phyloP scores from a whole-genome alignment of 2,329 filamentous ascomycete species.

The Colletotrichum theobromicola region DNA sequence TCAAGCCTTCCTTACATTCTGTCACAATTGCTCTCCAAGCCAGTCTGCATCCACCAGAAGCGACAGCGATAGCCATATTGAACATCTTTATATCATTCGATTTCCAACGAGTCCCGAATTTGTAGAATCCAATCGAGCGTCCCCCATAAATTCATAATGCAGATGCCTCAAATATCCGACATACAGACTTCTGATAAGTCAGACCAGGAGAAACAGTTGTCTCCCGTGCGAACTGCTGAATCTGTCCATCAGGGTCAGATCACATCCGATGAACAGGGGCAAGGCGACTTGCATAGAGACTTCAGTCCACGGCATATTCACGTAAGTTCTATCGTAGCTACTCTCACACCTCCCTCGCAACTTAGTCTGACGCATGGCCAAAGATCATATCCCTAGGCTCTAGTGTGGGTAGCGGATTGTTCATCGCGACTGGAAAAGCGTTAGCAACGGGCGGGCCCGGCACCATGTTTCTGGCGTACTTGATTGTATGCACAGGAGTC shows the following conservation, averaged over 20 bases:
- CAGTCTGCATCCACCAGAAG: neutral
- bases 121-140: neutral
- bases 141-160: neutral
- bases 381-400: conserved; percentile 31
- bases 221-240: neutral
- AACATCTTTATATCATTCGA: neutral
- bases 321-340: neutral
- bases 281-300: neutral
- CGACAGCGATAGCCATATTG: neutral
- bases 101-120: neutral
- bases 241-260: neutral
- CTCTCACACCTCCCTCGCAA: neutral
- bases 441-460: conserved; percentile 34
- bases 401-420: conserved; percentile 39
- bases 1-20: neutral
- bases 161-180: neutral
- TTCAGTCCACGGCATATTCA: neutral
- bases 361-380: neutral
- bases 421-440: conserved; percentile 38
- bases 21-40: neutral
- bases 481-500: conserved; percentile 24
- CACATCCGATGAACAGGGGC: neutral
- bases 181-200: neutral
- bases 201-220: neutral
- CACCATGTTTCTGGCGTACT: conserved; percentile 36